Base-by-base conservation (phyloP, 1,284 basidiomycete genomes). In the Anthracocystis panici-leucophaei region DNA sequence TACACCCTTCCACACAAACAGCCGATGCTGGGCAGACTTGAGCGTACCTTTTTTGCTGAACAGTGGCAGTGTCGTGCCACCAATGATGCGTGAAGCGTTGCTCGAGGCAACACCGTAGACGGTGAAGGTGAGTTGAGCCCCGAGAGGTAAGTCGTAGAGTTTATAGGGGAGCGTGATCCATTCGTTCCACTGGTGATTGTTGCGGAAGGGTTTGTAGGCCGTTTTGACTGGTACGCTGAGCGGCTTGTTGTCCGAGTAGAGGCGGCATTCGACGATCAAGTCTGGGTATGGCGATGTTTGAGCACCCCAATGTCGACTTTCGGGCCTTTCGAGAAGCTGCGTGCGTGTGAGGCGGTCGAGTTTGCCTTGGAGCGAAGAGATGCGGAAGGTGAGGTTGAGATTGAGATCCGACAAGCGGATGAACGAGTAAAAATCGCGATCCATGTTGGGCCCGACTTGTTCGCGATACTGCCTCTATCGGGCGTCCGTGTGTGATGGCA, bases 11-110 rank as follows among this genome's bases (percentile, higher is more conserved):
- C 95, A 96, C 0, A 99, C 86, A 45, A 91, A 88, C 8, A 97
- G 87, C 40, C 96, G 87, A 83, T 99, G 96, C 85, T 97, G 77
- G 1, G 82, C 83, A 18, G 77, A 89, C 56, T 93, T 90, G 25
- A 99, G 87, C 1, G 93, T 95, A 88, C 92, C 91, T 87, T 96
- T 95, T 88, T 93, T 92, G 41, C 93, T 92, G 86, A 98, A 98
- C 38, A 98, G 81, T 18, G 90, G 89, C 84, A 98, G 92, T 0
- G 94, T 96, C 1, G 93, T 91, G 0, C 95, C 95, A 33, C 96
- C 95, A 0, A 97, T 68, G 51, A 85, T 90, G 9, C 93, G 20
- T 89, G 90, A 55, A 88, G 88, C 25, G 91, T 88, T 45, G 55
- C 56, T 93, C 90, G 0, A 66, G 1, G 72, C 75, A 0, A 95